Conservation (phyloP, 441 rosid species). For the Raphanus hybrid region DNA sequence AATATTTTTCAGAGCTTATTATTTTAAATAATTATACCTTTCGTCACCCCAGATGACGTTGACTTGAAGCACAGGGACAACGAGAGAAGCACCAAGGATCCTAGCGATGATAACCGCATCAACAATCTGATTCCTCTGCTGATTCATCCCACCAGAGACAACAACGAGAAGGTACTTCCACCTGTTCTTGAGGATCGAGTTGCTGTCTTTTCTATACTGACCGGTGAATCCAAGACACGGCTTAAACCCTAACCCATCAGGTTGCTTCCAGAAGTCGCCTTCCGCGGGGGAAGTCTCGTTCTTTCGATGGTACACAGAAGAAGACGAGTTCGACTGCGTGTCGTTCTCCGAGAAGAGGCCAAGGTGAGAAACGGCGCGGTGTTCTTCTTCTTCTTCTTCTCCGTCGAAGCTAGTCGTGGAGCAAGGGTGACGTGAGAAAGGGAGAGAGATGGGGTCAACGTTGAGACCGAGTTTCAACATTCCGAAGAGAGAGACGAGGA, state of each 20-base stretch:
- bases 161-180: conserved; percentile 84
- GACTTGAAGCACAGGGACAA: conserved; percentile 94
- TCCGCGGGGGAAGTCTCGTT: conserved; percentile 37
- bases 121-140: conserved; percentile 97
- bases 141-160: conserved; percentile 95
- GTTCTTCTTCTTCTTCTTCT: background rate
- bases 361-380: conserved; percentile 34
- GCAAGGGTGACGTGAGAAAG: conserved; percentile 65
- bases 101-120: conserved; percentile 97
- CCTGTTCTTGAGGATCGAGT: conserved; percentile 53
- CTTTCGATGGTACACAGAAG: conserved; percentile 23
- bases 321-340: background rate
- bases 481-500: conserved; percentile 66
- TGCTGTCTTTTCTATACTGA: conserved; percentile 62
- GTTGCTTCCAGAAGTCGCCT: conserved; percentile 87
- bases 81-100: conserved; percentile 93
- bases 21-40: conserved; percentile 57
- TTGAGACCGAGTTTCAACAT: conserved; percentile 65
- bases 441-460: conserved; percentile 56
- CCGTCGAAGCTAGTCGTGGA: conserved; percentile 31
- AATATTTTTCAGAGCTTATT: background rate
- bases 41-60: conserved; percentile 98
- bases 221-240: conserved; percentile 73
- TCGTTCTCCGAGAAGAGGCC: conserved; percentile 26
- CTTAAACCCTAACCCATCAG: conserved; percentile 85